Conservation (phyloP, 2,329 filamentous ascomycete genomes). For the Ceratocystis ficicola region DNA sequence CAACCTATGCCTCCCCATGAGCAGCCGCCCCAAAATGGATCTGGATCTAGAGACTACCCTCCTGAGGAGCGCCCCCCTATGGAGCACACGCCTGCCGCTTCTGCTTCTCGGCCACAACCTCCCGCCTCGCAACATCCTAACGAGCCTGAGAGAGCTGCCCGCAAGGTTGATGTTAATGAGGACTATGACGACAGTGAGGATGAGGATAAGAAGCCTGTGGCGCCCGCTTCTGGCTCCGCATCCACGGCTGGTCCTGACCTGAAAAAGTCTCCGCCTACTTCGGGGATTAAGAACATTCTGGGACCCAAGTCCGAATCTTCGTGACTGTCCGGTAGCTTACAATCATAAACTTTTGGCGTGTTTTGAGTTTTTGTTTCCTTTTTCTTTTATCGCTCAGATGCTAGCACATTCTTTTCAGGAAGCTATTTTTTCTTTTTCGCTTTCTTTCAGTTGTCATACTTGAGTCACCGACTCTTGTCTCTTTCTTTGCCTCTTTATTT, state of each 20-base stretch:
- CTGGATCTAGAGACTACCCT: constrained; percentile 41
- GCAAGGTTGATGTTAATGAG: constrained; percentile 95
- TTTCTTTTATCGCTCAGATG: neutral
- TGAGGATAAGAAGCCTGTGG: constrained; percentile 56
- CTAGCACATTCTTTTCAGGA: constrained; percentile 13
- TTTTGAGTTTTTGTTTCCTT: neutral
- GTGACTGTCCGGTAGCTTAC: constrained; percentile 21
- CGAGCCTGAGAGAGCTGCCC: constrained; percentile 70
- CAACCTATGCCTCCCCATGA: constrained; percentile 42
- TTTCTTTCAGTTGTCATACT: constrained; percentile 2
- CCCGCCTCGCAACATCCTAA: constrained; percentile 35
- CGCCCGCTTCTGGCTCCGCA: constrained; percentile 31
- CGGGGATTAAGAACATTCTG: constrained; percentile 39
- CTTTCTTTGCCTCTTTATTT: constrained; percentile 14
- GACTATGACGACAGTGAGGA: constrained; percentile 93
- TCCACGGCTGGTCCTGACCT: constrained; percentile 43
- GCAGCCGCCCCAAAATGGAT: constrained; percentile 31
- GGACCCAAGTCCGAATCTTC: constrained; percentile 38
- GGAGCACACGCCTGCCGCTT: constrained; percentile 29
- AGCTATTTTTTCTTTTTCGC: constrained; percentile 1
- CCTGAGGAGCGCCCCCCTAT: constrained; percentile 46
- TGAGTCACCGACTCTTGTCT: neutral
- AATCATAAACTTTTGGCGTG: constrained; percentile 11
- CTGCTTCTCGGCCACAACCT: constrained; percentile 26
- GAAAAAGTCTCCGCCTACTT: constrained; percentile 36